Percentiles rank a stretch among this genome's conserved stretches.
phyloP scores from a whole-genome alignment of 768 basidiomycete genomes.

The Tephrocybe sp. region DNA sequence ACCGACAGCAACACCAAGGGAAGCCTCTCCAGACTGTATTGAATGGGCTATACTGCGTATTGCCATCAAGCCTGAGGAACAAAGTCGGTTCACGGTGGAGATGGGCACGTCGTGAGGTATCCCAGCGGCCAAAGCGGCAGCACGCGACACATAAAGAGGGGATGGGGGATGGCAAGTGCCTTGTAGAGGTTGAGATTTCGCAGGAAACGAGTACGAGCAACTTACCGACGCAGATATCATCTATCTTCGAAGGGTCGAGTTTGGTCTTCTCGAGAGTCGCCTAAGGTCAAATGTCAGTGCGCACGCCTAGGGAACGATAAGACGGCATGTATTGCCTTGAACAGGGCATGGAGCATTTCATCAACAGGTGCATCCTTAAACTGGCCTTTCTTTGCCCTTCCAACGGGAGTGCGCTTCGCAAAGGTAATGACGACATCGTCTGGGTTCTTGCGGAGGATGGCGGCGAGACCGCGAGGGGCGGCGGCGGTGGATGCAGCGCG shows the following conservation, averaged over 20 bases:
- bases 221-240: slow-evolving; percentile 84
- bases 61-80: slow-evolving; percentile 94
- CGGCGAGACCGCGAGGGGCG: slow-evolving; percentile 45
- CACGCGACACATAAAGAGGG: slow-evolving; percentile 79
- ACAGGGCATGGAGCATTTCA: slow-evolving; percentile 78
- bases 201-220: not conserved
- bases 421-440: slow-evolving; percentile 91
- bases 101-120: slow-evolving; percentile 88
- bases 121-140: slow-evolving; percentile 86
- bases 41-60: slow-evolving; percentile 87
- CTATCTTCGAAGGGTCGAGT: slow-evolving; percentile 70
- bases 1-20: slow-evolving; percentile 83
- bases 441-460: slow-evolving; percentile 66
- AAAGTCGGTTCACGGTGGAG: slow-evolving; percentile 89
- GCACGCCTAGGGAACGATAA: not conserved
- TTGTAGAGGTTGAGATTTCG: slow-evolving; percentile 48
- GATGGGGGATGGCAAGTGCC: slow-evolving; percentile 85
- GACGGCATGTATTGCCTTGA: slow-evolving; percentile 53
- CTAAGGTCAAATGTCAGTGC: slow-evolving; percentile 33
- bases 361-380: slow-evolving; percentile 88
- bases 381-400: slow-evolving; percentile 88
- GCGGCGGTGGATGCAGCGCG: slow-evolving; percentile 41
- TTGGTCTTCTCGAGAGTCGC: slow-evolving; percentile 65
- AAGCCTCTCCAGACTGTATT: slow-evolving; percentile 80
- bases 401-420: slow-evolving; percentile 88